Evolutionary conservation across 306 rosid species (phyloP).

Genomic region (Astragalus membranaceus): DNA sequence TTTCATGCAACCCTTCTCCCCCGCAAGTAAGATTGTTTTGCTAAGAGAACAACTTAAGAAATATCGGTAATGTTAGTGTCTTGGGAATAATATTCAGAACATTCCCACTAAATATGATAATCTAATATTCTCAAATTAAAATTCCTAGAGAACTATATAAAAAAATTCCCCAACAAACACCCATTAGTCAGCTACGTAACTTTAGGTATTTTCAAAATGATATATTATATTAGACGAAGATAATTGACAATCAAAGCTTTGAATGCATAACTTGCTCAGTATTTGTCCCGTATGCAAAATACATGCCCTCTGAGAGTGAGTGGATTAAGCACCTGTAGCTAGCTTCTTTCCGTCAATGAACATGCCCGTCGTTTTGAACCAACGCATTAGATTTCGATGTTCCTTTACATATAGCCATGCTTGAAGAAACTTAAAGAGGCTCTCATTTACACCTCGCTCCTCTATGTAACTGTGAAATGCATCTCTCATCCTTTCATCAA

Average conservation of each 20-base stretch:
- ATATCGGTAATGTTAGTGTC: no score
- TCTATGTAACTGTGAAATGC: constrained; percentile 72
- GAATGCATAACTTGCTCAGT: constrained; percentile 4
- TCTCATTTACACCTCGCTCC: constrained; percentile 79
- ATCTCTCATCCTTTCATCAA: constrained; percentile 71
- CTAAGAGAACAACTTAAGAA: no score
- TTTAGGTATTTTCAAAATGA: not conserved
- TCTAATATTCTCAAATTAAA: no score
- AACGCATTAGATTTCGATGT: constrained; percentile 73
- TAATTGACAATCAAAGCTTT: not conserved
- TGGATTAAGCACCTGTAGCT: constrained; percentile 32
- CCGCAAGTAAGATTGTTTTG: no score
- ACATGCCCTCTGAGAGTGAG: not conserved
- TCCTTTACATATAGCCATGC: constrained; percentile 97
- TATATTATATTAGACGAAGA: not conserved
- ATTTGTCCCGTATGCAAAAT: not conserved
- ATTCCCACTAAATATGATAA: no score
- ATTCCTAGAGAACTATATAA: no score
- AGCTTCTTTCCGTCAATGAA: constrained; percentile 50
- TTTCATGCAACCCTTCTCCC: no score
- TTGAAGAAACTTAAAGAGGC: constrained; percentile 82
- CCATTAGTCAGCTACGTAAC: not conserved
- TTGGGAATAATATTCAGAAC: no score
- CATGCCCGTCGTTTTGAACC: constrained; percentile 70
- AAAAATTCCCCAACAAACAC: no score